Base-by-base conservation (phyloP, 148 eudicot species). In the Bassia scoparia region DNA sequence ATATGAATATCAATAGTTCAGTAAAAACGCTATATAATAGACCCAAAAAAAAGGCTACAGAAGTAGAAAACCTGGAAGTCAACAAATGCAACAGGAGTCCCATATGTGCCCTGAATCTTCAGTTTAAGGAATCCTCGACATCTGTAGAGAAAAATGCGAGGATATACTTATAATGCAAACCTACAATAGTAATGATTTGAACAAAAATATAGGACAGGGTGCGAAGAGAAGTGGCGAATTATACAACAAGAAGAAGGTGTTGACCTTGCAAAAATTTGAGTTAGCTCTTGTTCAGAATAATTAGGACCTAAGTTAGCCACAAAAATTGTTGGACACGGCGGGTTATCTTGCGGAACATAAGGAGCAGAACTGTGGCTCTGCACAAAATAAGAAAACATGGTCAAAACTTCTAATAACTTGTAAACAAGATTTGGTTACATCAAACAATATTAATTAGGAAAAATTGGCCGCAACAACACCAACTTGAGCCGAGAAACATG, bases 71-170 rank as follows among this genome's bases (percentile, higher is more conserved):
- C 97, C 92, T 85, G 79, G 69, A 91, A 91, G 83, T 91, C 97
- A 43, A 95, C 96, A 86, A 95, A 95, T 71, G 97, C 96, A 80
- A 95, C 98, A 33, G 93, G 97, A 78, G 93, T 69, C 69, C 97
- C 98, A 78, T 83, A 82, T 16, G 89, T 82, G 75, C 85, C 83
- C 81, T 91, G 98, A 84, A 88, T 86, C 89, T 95, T 95, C 85
- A 95, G 65, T 68, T 95, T 95, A 53, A 89, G 48, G 79, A 81
- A 91, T 78, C 98, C 98, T 64, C 86, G 90, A 67, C 88, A 95
- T 82, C 98, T 95, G 81, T 21, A 41, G 20, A 66, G 48, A 69
- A n/a, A 69, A 20, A 46, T 13, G 26, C 21, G 68, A 56, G 44
- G 44, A 46, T 71, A 74, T 49, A 66, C 24, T 16, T 63, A 81